Evolutionary conservation across 371 early-diverging fungal genomes (phyloP), one percentile per base, ranked within the genome.

Genomic region (Mucor piriformis): DNA sequence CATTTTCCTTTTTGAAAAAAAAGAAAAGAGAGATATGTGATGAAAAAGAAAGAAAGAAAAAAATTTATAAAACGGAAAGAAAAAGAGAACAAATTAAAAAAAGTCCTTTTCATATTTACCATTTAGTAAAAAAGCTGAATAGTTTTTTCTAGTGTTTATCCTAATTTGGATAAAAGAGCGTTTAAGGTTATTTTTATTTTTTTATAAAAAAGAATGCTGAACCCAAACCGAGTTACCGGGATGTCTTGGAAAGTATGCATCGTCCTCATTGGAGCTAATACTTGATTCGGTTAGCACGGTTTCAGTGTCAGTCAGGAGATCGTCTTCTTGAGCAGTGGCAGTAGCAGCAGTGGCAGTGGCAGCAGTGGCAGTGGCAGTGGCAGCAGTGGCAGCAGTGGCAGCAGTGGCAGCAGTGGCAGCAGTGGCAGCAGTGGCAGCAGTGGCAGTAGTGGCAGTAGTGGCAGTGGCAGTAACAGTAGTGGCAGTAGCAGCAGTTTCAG

Each of bases 221-320:
- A 56, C 12, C 66, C 66, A 65, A 5, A 66, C 62, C 27, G 67
- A 66, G 27, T 66, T 61, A 11, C 58, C 54, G 18, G 67, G 62
- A 44, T 66, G 67, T 8, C 53, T 48, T 27, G 62, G 43, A n/a
- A 46, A 37, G 11, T 43, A 18, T 6, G 51, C 38, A 12, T 63
- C 29, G 13, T 54, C 44, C 15, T 62, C 49, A 15, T 44, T 37
- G 20, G 46, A 46, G 18, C 20, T 15, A 32, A 59, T n/a, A 51
- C 29, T 29, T 29, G 29, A 29, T 6, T 29, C 29, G 6, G 29
- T 6, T 29, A 29, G 29, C 29, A 29, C 29, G 4, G 29, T 29
- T 29, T 29, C 29, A 29, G 29, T 29, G 29, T 29, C 29, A 29
- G 29, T 29, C 29, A 29, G 29, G 29, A 8, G 4, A 4, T 50